phyloP scores from a whole-genome alignment of 2,329 filamentous ascomycete species.

The Nemania sp. region DNA sequence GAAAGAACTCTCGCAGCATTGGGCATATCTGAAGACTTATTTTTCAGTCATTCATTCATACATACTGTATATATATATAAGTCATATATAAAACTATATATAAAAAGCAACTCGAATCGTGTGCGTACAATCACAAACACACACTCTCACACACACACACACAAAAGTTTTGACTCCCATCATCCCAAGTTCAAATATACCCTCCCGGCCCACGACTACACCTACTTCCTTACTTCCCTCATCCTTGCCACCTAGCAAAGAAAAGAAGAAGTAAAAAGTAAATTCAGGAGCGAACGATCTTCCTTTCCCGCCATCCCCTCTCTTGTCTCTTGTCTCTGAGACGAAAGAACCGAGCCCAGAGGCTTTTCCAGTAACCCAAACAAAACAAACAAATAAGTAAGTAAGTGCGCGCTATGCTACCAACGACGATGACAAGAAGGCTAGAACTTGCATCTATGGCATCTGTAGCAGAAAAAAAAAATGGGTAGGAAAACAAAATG shows the following conservation, averaged over 20 bases:
- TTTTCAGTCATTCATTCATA: slow-evolving; percentile 18
- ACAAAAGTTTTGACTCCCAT: not conserved
- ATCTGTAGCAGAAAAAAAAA: slow-evolving; percentile 24
- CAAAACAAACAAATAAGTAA: too few species aligned
- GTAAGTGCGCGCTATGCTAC: slow-evolving; percentile 24
- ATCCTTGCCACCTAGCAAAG: not conserved
- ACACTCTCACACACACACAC: too few species aligned
- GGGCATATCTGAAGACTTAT: slow-evolving; percentile 9
- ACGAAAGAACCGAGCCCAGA: slow-evolving; percentile 9
- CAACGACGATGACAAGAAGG: slow-evolving; percentile 15
- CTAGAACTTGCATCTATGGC: slow-evolving; percentile 18
- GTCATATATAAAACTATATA: too few species aligned
- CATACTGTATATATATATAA: slow-evolving; percentile 25
- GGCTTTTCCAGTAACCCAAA: slow-evolving; percentile 27
- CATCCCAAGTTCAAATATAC: slow-evolving; percentile 1
- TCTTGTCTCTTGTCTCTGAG: too few species aligned
- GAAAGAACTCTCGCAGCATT: not conserved
- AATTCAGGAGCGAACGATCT: slow-evolving; percentile 17
- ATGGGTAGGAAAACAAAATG: slow-evolving; percentile 31
- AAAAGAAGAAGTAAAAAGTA: not conserved
- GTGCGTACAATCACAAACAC: slow-evolving; percentile 3
- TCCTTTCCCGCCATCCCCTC: slow-evolving; percentile 1
- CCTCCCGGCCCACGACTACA: not conserved
- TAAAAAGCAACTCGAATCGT: not conserved
- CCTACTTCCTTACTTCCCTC: not conserved